Percentiles rank a stretch among this genome's conserved stretches.
phyloP scores from a whole-genome alignment of 805 yeast genomes.

The Danielozyma ontarioensis region DNA sequence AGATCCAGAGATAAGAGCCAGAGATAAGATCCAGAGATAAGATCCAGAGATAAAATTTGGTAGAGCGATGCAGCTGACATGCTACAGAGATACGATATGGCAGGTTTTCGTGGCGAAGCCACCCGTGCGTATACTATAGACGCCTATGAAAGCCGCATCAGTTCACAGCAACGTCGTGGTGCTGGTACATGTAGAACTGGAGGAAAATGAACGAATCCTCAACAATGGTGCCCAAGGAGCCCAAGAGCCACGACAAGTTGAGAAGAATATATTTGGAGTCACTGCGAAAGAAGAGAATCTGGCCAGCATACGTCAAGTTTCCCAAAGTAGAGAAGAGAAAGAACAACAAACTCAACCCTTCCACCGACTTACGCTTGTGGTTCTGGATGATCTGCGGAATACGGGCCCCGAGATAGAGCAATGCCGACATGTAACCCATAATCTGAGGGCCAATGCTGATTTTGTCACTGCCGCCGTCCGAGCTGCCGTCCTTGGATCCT shows the following conservation, averaged over 20 bases:
- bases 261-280: conserved; percentile 56
- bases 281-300: conserved; percentile 59
- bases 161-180: conserved; percentile 13
- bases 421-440: conserved; percentile 66
- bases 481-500: conserved; percentile 19
- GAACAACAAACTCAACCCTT: conserved; percentile 80
- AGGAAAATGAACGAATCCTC: conserved; percentile 63
- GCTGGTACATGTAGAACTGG: conserved; percentile 61
- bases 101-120: too few relatives aligned
- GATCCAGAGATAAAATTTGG: too few relatives aligned
- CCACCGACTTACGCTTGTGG: conserved; percentile 68
- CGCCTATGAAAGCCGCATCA: neutral
- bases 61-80: too few relatives aligned
- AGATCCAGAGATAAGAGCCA: too few relatives aligned
- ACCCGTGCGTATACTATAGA: too few relatives aligned
- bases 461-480: conserved; percentile 14
- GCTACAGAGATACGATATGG: too few relatives aligned
- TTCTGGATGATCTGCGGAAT: conserved; percentile 85
- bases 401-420: conserved; percentile 60
- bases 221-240: conserved; percentile 70
- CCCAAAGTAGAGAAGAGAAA: conserved; percentile 72
- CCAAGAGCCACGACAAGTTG: conserved; percentile 73
- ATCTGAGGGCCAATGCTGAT: conserved; percentile 54
- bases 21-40: too few relatives aligned
- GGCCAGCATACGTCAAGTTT: conserved; percentile 69